These are phyloP conservation scores for Ascochyta koolunga DNA, from an alignment of 2,329 filamentous ascomycete genomes.

Conservation along the genomic window DNA sequence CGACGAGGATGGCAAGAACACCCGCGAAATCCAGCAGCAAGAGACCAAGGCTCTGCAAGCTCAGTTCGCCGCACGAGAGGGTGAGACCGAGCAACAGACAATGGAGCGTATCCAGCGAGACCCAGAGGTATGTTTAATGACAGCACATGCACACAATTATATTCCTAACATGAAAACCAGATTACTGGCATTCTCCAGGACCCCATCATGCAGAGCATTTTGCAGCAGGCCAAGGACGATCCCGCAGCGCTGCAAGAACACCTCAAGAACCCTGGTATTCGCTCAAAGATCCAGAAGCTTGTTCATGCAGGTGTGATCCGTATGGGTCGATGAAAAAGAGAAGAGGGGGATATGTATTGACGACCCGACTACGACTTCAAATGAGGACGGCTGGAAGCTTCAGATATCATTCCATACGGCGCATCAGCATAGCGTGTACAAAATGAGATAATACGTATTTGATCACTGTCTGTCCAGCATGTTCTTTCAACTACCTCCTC, in stretches of 20 bases:
- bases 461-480: not conserved
- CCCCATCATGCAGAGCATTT: slow-evolving; percentile 95
- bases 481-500: too few species aligned
- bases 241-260: slow-evolving; percentile 93
- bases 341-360: slow-evolving; percentile 1
- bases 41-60: slow-evolving; percentile 89
- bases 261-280: slow-evolving; percentile 89
- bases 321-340: slow-evolving; percentile 60
- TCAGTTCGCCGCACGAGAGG: slow-evolving; percentile 89
- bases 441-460: not conserved
- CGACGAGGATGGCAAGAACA: slow-evolving; percentile 80
- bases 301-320: slow-evolving; percentile 92
- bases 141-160: too few species aligned
- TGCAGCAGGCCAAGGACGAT: slow-evolving; percentile 94
- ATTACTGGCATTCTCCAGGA: slow-evolving; percentile 93
- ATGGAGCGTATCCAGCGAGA: slow-evolving; percentile 88
- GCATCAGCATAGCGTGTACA: slow-evolving; percentile 31
- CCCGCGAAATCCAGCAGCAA: slow-evolving; percentile 90
- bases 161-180: slow-evolving; percentile 41
- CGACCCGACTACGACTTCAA: slow-evolving; percentile 17
- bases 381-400: not conserved
- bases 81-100: slow-evolving; percentile 95
- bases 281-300: slow-evolving; percentile 91
- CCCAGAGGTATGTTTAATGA: slow-evolving; percentile 72
- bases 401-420: slow-evolving; percentile 11